Base-by-base conservation (phyloP, 352 stramenopile species). In the Pythium pyrilobum region DNA sequence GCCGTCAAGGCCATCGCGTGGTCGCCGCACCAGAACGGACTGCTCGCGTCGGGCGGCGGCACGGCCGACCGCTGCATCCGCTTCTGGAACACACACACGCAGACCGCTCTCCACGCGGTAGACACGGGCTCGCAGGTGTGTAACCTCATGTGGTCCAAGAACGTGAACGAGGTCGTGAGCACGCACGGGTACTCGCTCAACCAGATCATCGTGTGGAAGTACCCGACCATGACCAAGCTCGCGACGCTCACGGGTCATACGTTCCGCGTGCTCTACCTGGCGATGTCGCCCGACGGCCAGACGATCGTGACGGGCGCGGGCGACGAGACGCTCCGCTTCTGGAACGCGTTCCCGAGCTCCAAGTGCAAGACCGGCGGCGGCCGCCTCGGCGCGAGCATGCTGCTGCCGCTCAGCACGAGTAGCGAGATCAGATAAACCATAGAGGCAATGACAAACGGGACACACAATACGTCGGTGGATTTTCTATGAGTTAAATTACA, bases 161-260 rank as follows among this genome's bases (percentile, higher is more conserved):
- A 98, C 57, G 94, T 89, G 46, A 98, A 98, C 69, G 96, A 98
- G 59, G 87, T 99, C 55, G 96, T 99, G 52, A 98, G 92, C 56
- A 99, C 96, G n/a, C 96, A 99, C 72, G 96, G 96, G 23, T 99
- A 98, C 78, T 98, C 88, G 54, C 79, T 98, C 21, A 99, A 99
- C 84, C 87, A 96, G 64, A 98, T 99, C 71, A 97, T 98, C 57
- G 82, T 98, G 57, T 98, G 95, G 95, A 93, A 97, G 56, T 98
- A 98, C 67, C 95, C 96, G 38, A 96, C 65, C 32, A 98, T 98
- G 90, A 89, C 83, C 36, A 99, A 98, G 69, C 81, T 98, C 36
- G 91, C 91, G 25, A 98, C 95, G 15, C 73, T 99, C 45, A 98
- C 95, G 4, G 96, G 96, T 15, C 96, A 99, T 68, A 97, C 90